Evolutionary conservation across 352 stramenopile species (phyloP).

Genomic region (Globisporangium solare): DNA sequence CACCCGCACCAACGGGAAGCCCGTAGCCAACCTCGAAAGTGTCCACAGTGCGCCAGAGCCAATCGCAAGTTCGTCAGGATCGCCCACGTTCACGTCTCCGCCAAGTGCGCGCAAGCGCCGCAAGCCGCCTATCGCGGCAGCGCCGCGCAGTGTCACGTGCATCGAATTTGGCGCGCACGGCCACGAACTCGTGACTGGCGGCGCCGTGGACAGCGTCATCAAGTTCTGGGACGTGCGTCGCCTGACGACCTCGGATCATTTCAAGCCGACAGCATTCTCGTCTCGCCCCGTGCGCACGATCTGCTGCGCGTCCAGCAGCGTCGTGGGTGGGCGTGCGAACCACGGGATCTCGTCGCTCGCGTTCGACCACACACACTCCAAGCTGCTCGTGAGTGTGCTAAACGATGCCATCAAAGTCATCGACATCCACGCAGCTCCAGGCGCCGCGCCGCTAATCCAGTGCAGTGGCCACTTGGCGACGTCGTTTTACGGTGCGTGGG

Average conservation of each 20-base stretch:
- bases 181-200: conserved; percentile 47
- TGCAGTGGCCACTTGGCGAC: conserved; percentile 44
- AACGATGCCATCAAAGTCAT: conserved; percentile 55
- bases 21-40: conserved; percentile 26
- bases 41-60: conserved; percentile 27
- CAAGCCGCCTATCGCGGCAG: conserved; percentile 11
- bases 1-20: conserved; percentile 18
- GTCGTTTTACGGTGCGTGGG: conserved; percentile 55
- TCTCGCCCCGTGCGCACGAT: conserved; percentile 27
- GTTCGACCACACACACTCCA: conserved; percentile 24
- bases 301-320: conserved; percentile 31
- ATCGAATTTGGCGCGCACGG: conserved; percentile 48
- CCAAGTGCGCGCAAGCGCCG: conserved; percentile 25
- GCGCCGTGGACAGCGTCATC: conserved; percentile 43
- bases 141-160: conserved; percentile 61
- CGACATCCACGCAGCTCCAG: conserved; percentile 20
- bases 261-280: conserved; percentile 18
- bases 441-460: conserved; percentile 23
- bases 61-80: conserved; percentile 1
- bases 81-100: conserved; percentile 25
- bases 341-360: conserved; percentile 58
- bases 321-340: conserved; percentile 10
- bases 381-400: conserved; percentile 58
- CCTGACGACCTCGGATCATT: conserved; percentile 18
- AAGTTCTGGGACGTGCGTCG: conserved; percentile 70